Conservation (phyloP, 75 land plant species). For the Pseudotsuga menziesii region DNA sequence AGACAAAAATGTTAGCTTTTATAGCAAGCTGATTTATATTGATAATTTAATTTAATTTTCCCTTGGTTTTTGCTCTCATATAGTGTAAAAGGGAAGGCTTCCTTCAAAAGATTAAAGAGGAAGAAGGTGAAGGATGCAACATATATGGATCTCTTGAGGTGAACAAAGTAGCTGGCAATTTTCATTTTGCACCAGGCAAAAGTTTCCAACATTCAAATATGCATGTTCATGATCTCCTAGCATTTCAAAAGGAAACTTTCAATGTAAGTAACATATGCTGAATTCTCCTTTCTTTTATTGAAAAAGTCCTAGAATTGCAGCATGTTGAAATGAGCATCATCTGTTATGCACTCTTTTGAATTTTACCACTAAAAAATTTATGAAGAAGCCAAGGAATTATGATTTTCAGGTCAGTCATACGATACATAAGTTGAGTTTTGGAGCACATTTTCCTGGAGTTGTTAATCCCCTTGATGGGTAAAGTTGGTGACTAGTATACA, state of each 20-base stretch:
- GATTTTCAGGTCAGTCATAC: conserved; percentile 80
- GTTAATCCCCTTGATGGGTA: conserved; percentile 97
- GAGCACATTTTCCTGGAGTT: conserved; percentile 88
- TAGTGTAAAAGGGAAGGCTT: conserved; percentile 98
- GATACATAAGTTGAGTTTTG: conserved; percentile 88
- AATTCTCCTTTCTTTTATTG: neutral
- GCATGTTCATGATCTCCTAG: conserved; percentile 66
- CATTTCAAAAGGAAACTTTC: conserved; percentile 64
- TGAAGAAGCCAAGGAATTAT: neutral
- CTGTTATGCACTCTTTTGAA: no score
- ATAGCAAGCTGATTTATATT: neutral
- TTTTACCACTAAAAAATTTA: no score
- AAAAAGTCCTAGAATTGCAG: neutral
- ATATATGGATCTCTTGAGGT: conserved; percentile 93
- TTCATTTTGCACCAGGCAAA: conserved; percentile 98
- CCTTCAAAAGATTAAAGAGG: conserved; percentile 82
- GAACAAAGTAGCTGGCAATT: conserved; percentile 97
- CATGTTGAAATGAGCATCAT: neutral
- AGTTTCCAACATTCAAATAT: conserved; percentile 85
- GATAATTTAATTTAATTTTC: neutral
- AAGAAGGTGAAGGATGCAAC: conserved; percentile 98
- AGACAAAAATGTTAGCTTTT: neutral
- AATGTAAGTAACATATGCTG: conserved; percentile 50
- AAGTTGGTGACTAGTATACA: conserved; percentile 12
- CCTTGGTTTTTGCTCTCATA: neutral